Evolutionary conservation across 2,329 filamentous ascomycete species (phyloP).

Genomic region (Monosporascus sp.): DNA sequence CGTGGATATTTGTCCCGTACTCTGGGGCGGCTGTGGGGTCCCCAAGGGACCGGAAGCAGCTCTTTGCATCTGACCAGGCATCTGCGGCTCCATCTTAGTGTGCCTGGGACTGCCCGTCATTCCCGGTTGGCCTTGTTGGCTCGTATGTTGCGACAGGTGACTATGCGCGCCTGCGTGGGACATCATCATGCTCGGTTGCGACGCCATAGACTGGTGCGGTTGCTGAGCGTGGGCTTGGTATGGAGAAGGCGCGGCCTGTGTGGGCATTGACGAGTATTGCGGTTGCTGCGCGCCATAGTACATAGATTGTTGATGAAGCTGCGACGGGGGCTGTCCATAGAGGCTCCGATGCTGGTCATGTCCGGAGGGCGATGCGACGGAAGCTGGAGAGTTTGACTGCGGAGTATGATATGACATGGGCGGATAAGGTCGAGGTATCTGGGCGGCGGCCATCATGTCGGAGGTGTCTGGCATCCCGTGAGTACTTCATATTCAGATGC

Average conservation of each 20-base stretch:
- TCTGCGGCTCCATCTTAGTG: conserved; percentile 59
- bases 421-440: conserved; percentile 76
- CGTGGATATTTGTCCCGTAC: conserved; percentile 40
- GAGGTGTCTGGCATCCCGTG: conserved; percentile 42
- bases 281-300: conserved; percentile 62
- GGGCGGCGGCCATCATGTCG: conserved; percentile 63
- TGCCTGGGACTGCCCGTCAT: conserved; percentile 59
- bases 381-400: conserved; percentile 90
- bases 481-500: conserved; percentile 13
- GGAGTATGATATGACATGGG: conserved; percentile 89
- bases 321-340: conserved; percentile 74
- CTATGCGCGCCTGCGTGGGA: conserved; percentile 54
- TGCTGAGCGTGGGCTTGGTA: conserved; percentile 57
- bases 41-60: conserved; percentile 45
- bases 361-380: conserved; percentile 80
- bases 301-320: conserved; percentile 76
- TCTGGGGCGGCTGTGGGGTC: conserved; percentile 40
- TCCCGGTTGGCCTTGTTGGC: conserved; percentile 49
- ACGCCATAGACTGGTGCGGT: conserved; percentile 55
- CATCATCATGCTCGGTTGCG: conserved; percentile 64
- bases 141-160: conserved; percentile 55
- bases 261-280: conserved; percentile 62
- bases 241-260: conserved; percentile 55
- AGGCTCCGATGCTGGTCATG: conserved; percentile 88
- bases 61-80: conserved; percentile 58